These are phyloP conservation scores for Boletus holoroseus DNA, from an alignment of 1,284 basidiomycete genomes.

Conservation along the genomic window DNA sequence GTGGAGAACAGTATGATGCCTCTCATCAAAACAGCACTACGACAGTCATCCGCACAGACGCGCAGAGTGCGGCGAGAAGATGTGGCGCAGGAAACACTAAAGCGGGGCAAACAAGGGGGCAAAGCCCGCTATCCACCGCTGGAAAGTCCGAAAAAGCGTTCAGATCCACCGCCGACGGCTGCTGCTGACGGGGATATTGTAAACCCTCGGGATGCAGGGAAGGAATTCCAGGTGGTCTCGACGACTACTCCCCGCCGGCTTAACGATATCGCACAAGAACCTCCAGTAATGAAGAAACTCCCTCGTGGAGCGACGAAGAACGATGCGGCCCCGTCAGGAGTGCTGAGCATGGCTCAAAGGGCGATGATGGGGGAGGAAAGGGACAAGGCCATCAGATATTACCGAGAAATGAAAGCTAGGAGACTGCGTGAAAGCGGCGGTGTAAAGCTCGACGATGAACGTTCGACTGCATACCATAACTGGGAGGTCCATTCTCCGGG, in stretches of 20 bases:
- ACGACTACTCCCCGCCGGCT: slow-evolving; percentile 59
- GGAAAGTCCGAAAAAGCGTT: slow-evolving; percentile 14
- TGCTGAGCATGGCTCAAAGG: slow-evolving; percentile 69
- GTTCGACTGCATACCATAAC: slow-evolving; percentile 9
- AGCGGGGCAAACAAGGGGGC: slow-evolving; percentile 14
- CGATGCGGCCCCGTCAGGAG: slow-evolving; percentile 35
- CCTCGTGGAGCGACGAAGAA: slow-evolving; percentile 37
- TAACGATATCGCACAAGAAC: slow-evolving; percentile 65
- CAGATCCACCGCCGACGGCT: slow-evolving; percentile 16
- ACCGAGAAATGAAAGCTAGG: slow-evolving; percentile 61
- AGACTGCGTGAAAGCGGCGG: slow-evolving; percentile 20
- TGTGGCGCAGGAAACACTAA: slow-evolving; percentile 24
- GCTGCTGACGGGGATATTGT: slow-evolving; percentile 9
- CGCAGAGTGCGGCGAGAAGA: slow-evolving; percentile 46
- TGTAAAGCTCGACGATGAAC: slow-evolving; percentile 9
- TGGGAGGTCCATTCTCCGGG: not conserved
- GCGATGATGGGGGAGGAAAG: slow-evolving; percentile 70
- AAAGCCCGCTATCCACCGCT: slow-evolving; percentile 16
- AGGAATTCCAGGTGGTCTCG: slow-evolving; percentile 53
- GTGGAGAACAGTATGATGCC: slow-evolving; percentile 67
- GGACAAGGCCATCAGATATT: slow-evolving; percentile 58
- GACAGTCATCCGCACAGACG: slow-evolving; percentile 47
- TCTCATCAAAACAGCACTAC: slow-evolving; percentile 55
- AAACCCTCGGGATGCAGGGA: slow-evolving; percentile 32
- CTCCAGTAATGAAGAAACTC: slow-evolving; percentile 46